These are phyloP conservation scores for Tetradesmus lagerheimii DNA, from an alignment of 139 green algal genomes.

Conservation along the genomic window DNA sequence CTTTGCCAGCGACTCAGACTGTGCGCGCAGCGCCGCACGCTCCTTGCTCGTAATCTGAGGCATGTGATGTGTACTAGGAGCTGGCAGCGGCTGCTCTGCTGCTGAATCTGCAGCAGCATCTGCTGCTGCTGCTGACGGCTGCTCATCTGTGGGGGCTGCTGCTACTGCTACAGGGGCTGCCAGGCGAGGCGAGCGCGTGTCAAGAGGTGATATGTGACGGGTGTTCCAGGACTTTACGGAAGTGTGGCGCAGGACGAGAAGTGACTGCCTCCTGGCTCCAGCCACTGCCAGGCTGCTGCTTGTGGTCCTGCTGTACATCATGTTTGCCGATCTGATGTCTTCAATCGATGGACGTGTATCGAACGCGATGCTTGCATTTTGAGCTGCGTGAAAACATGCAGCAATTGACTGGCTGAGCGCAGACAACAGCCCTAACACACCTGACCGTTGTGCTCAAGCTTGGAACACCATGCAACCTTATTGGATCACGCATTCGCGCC, in stretches of 20 bases:
- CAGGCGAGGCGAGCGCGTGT: no score
- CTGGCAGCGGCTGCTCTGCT: not conserved
- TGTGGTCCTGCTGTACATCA: not conserved
- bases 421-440: not conserved
- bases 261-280: not conserved
- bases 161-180: not conserved
- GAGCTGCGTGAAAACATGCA: no score
- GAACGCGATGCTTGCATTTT: no score
- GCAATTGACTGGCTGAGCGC: not conserved
- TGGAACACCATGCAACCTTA: not conserved
- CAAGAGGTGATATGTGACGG: no score
- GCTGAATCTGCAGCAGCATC: not conserved
- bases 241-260: not conserved
- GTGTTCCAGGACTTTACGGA: no score
- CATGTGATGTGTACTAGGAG: not conserved
- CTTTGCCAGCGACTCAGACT: constrained; percentile 52
- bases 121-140: not conserved
- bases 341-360: no score
- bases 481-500: not conserved
- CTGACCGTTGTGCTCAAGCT: not conserved
- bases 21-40: constrained; percentile 34
- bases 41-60: constrained; percentile 37
- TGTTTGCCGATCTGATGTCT: not conserved
- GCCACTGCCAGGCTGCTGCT: not conserved
- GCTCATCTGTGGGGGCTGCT: not conserved